phyloP scores from a whole-genome alignment of 257 asterid genomes.

The Plantago major region DNA sequence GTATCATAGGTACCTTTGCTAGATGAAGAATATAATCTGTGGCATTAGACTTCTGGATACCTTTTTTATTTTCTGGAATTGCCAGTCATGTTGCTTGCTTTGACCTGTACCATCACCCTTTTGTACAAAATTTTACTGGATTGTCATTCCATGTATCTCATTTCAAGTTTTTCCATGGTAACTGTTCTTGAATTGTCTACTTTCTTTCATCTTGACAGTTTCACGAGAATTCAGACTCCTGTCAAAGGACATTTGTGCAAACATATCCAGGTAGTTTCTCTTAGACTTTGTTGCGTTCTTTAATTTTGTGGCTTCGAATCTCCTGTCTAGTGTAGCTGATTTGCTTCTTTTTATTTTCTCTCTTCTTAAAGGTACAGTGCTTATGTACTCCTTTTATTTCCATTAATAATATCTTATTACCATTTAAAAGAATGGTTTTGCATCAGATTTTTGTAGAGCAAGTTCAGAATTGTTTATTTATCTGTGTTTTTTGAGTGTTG shows the following conservation, averaged over 20 bases:
- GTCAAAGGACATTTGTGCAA: constrained; percentile 89
- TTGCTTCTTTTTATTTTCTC: neutral
- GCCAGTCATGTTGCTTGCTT: constrained; percentile 8
- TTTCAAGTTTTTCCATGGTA: constrained; percentile 13
- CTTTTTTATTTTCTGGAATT: constrained; percentile 14
- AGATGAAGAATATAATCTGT: neutral
- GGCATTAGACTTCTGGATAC: neutral
- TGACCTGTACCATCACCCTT: constrained; percentile 5
- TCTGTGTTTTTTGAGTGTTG: neutral
- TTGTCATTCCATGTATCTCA: constrained; percentile 16
- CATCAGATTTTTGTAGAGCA: neutral
- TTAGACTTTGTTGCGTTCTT: constrained; percentile 5
- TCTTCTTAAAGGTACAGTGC: neutral
- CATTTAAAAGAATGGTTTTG: no score
- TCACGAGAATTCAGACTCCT: constrained; percentile 67
- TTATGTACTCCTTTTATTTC: neutral
- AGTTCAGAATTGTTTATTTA: neutral
- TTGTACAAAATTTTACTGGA: neutral
- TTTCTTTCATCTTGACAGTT: constrained; percentile 46
- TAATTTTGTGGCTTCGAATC: neutral
- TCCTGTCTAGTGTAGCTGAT: neutral
- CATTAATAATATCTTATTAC: neutral
- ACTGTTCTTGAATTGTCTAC: constrained; percentile 19
- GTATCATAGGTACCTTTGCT: no score
- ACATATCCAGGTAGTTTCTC: constrained; percentile 72